Evolutionary conservation across 1,139 yeast genomes (phyloP), one percentile per base, ranked within the genome.

Genomic region (Taiozyma onychis): DNA sequence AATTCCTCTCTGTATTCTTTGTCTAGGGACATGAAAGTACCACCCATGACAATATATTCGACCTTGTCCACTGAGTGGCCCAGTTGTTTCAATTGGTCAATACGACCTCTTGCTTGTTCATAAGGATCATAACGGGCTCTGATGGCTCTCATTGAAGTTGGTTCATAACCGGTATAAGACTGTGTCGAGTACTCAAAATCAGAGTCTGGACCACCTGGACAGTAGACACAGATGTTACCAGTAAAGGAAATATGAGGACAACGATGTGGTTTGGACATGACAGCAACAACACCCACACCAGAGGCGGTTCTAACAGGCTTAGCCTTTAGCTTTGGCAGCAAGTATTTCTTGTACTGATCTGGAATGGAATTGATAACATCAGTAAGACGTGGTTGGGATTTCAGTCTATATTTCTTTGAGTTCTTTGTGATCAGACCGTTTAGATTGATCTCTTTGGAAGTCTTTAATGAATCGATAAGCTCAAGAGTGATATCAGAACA

Each of bases 131-230:
- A 95, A 60, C 99, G 79, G 0, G 99, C 99, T 57, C 99, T 76
- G 57, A 93, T 93, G 11, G 99, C 99, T 62, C 99, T 79, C 99
- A 93, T 93, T 3, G 97, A 90, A 0, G 99, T 93, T 8, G 99
- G 99, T 66, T 93, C 99, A 65, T 95, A 93, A 41, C 99, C 99
- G 0, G 99, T 93, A 64, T 93, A 93, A 2, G 98, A 90, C 69
- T 93, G 99, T 2, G 99, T 93, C 1, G 97, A 88, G 67, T 93
- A 93, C 66, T 93, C 99, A 65, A 93, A 93, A 71, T 93, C 99
- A 1, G 96, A 86, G 67, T 93, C 99, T 2, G 99, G 99, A 1
- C 99, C 99, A 53, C 99, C 99, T 5, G 99, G 99, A 72, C 99
- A 93, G 67, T 93, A 93, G 16, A 93, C 99, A 75, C 99, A 93